Evolutionary conservation across 441 rosid species (phyloP), one percentile per base, ranked within the genome.

Genomic region (Pelargonium myrrhifolium): DNA sequence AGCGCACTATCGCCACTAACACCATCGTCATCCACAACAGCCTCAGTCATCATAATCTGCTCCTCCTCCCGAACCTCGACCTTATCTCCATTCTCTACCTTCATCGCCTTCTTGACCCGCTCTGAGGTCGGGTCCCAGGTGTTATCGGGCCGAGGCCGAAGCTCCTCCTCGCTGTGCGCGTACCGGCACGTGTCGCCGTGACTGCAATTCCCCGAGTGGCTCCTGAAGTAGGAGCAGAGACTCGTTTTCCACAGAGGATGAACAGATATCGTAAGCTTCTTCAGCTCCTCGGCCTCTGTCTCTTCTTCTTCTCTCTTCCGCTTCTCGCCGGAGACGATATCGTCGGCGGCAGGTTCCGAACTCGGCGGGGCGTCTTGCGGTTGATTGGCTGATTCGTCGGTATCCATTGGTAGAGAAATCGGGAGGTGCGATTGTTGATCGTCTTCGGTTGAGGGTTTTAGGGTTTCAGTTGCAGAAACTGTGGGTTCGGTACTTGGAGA

Each of bases 41-140:
- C 66, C 76, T 88, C 96, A 37, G 88, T 85, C 84, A 86, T 87
- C 88, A 85, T 74, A 70, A 87, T 73, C 20, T 80, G 78, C 2
- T 70, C 74, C 18, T 68, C 70, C 66, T 71, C 75, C 65, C 31
- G 65, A 22, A 22, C 72, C n/a, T 64, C 75, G 58, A 71, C 37
- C 42, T 66, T 68, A 66, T 58, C 74, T 4, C 69, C 80, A 24
- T 71, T 71, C 70, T 79, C 87, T 56, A 65, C 72, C 62, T 66
- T 78, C 67, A 59, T 62, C 0, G 77, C 83, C 82, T 87, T 88
- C 86, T 88, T 89, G 0, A 87, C 95, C 43, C 88, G 83, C 80
- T 83, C 92, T 0, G 97, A 93, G 0, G 97, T 93, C 37, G 97
- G 98, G 71, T 93, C 98, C 98, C 98, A 90, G 14, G 98, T 75